Evolutionary conservation across 2,329 filamentous ascomycete genomes (phyloP).

Genomic region (Phialophora verrucosa): DNA sequence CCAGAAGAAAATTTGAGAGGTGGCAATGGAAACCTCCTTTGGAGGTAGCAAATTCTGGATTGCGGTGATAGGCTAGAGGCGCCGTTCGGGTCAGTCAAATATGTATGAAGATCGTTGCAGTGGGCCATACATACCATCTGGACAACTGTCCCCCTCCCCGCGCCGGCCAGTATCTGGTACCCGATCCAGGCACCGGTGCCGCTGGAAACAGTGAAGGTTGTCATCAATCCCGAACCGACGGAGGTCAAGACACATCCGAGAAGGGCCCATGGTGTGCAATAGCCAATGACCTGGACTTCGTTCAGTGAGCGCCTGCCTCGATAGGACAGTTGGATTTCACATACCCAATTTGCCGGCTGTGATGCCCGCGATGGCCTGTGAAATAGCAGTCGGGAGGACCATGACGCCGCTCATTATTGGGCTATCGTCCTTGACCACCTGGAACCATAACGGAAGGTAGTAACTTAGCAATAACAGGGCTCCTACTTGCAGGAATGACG

Average conservation of each 20-base stretch:
- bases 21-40: conserved; percentile 37
- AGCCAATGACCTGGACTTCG: conserved; percentile 36
- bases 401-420: conserved; percentile 40
- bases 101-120: neutral
- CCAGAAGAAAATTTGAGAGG: conserved; percentile 36
- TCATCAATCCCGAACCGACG: conserved; percentile 41
- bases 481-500: conserved; percentile 34
- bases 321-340: neutral
- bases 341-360: conserved; percentile 32
- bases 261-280: conserved; percentile 40
- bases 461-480: conserved; percentile 37
- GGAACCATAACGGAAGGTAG: conserved; percentile 42
- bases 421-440: conserved; percentile 38
- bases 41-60: conserved; percentile 35
- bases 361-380: conserved; percentile 31
- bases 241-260: conserved; percentile 37
- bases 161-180: conserved; percentile 42
- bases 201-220: conserved; percentile 39
- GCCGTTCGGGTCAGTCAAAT: neutral
- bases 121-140: conserved; percentile 31
- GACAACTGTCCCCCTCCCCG: conserved; percentile 38
- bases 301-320: neutral
- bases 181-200: conserved; percentile 42
- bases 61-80: conserved; percentile 31
- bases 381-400: conserved; percentile 37